phyloP scores from a whole-genome alignment of 768 basidiomycete genomes.

The Phaeolepiota aurea region DNA sequence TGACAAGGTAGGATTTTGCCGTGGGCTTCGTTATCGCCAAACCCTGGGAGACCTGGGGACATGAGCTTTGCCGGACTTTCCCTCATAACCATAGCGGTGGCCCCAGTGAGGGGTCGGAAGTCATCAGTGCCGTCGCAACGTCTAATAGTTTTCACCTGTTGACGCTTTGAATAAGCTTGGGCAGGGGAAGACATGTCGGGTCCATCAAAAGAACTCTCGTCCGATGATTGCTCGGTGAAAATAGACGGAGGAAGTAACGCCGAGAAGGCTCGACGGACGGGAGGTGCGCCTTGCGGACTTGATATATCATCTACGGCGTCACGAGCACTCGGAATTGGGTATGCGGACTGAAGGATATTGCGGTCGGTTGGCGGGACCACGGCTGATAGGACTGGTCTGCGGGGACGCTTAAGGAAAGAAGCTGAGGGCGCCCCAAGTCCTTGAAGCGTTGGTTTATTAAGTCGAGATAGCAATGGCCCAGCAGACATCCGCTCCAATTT shows the following conservation, averaged over 20 bases:
- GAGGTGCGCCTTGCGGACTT: conserved; percentile 33
- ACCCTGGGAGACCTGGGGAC: conserved; percentile 66
- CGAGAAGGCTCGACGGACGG: conserved; percentile 66
- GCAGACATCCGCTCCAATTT: conserved; percentile 40
- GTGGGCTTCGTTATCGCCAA: conserved; percentile 86
- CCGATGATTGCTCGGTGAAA: conserved; percentile 34
- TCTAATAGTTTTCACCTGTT: conserved; percentile 69
- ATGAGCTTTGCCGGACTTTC: conserved; percentile 53
- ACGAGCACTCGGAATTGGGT: no score
- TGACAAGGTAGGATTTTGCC: conserved; percentile 95
- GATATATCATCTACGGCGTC: conserved; percentile 15
- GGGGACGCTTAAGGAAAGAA: conserved; percentile 46
- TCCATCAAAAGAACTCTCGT: conserved; percentile 56
- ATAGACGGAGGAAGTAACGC: conserved; percentile 62
- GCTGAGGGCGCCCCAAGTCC: conserved; percentile 46
- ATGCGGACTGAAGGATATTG: conserved; percentile 33
- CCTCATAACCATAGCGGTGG: conserved; percentile 41
- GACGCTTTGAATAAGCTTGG: conserved; percentile 71
- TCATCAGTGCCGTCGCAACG: conserved; percentile 79
- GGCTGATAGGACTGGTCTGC: conserved; percentile 63
- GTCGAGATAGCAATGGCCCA: conserved; percentile 39
- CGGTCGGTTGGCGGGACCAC: conserved; percentile 41
- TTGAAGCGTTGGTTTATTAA: conserved; percentile 42
- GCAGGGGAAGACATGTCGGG: conserved; percentile 75
- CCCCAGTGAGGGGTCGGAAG: conserved; percentile 67